A percentile compares a stretch with the other conserved stretches of the same genome.
phyloP scores from a whole-genome alignment of 2,329 filamentous ascomycete species.

The Epichloe hybrida region DNA sequence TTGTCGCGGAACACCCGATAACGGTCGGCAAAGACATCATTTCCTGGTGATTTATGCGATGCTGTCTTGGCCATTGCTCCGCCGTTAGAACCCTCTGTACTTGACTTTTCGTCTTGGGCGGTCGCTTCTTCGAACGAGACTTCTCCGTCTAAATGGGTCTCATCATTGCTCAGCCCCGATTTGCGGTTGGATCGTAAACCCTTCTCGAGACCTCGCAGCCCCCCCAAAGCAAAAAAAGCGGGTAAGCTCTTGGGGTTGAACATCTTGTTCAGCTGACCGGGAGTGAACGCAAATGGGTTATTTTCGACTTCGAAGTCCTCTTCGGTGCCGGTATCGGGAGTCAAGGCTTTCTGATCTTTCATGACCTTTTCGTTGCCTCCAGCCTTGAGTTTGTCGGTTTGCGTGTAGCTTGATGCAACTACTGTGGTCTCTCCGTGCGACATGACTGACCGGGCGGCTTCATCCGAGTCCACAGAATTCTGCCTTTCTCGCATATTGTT shows the following conservation, averaged over 20 bases:
- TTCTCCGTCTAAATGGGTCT: constrained; percentile 48
- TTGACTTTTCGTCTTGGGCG: constrained; percentile 20
- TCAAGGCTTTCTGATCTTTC: constrained; percentile 54
- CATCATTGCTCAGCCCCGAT: constrained; percentile 65
- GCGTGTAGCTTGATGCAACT: constrained; percentile 29
- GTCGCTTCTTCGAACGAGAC: constrained; percentile 63
- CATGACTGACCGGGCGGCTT: constrained; percentile 43
- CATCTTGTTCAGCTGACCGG: constrained; percentile 74
- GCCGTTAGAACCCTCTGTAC: constrained; percentile 16
- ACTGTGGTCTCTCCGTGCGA: constrained; percentile 52
- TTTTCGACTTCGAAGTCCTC: constrained; percentile 61
- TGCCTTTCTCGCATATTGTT: constrained; percentile 43
- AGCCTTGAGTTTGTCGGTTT: constrained; percentile 25
- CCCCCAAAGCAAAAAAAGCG: constrained; percentile 76
- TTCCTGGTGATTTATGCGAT: constrained; percentile 5
- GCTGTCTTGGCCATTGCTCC: constrained; percentile 1
- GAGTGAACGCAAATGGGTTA: constrained; percentile 76
- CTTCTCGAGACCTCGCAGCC: constrained; percentile 62
- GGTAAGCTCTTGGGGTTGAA: constrained; percentile 78
- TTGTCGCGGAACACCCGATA: constrained; percentile 62
- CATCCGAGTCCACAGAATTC: constrained; percentile 56
- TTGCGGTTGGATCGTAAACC: constrained; percentile 61
- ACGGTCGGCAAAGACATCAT: constrained; percentile 43
- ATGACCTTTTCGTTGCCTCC: constrained; percentile 42
- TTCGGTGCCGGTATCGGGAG: constrained; percentile 63